These are phyloP conservation scores for Nakazawaea anatomiae DNA, from an alignment of 805 yeast species.

Conservation along the genomic window DNA sequence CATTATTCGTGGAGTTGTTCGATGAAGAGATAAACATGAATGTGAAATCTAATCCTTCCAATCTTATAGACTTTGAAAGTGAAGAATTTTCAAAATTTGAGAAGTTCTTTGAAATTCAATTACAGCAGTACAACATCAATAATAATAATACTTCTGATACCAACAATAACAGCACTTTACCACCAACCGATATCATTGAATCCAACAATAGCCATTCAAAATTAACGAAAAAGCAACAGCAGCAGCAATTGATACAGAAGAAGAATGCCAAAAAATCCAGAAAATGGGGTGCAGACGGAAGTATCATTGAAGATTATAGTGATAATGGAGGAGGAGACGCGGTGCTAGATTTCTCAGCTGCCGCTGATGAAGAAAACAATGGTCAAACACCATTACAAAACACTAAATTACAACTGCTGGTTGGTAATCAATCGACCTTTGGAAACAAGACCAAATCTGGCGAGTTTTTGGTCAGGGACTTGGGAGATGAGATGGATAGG, in stretches of 20 bases:
- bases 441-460: conserved; percentile 44
- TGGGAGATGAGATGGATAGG: conserved; percentile 46
- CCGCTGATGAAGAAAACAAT: conserved; percentile 14
- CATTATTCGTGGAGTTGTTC: conserved; percentile 24
- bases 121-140: conserved; percentile 21
- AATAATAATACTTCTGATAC: conserved; percentile 5
- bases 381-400: background rate
- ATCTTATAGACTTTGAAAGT: conserved; percentile 21
- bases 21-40: conserved; percentile 21
- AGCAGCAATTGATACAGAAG: conserved; percentile 12
- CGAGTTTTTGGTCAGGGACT: conserved; percentile 59
- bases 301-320: conserved; percentile 37
- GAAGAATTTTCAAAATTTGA: conserved; percentile 27
- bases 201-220: conserved; percentile 1
- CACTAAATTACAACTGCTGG: conserved; percentile 22
- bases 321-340: conserved; percentile 25
- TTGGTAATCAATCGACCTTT: conserved; percentile 33
- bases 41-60: conserved; percentile 21
- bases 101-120: conserved; percentile 34
- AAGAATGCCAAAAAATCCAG: conserved; percentile 38
- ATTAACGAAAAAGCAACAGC: conserved; percentile 4
- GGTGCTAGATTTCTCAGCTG: conserved; percentile 55
- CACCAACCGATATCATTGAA: no score
- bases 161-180: background rate
- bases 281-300: conserved; percentile 65